Percentiles rank a stretch among this genome's conserved stretches.
These are phyloP conservation scores for Xylaria nigripes DNA, from an alignment of 495 filamentous ascomycete species.

Conservation along the genomic window DNA sequence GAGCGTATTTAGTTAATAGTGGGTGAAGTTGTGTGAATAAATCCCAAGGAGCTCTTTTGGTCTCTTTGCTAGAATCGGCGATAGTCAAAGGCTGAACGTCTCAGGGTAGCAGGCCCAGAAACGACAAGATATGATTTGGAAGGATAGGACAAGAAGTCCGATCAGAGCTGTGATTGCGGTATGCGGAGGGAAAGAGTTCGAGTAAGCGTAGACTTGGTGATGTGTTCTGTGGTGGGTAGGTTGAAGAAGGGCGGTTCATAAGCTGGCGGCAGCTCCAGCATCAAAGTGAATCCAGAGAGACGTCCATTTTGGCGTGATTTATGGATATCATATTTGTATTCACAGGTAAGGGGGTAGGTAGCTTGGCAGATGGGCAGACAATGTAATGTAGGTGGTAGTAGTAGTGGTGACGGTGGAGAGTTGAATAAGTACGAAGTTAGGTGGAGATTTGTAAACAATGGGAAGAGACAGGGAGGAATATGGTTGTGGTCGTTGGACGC, in stretches of 20 bases:
- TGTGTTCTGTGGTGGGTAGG: neutral
- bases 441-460: neutral
- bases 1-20: neutral
- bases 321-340: neutral
- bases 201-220: neutral
- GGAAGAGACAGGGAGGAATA: neutral
- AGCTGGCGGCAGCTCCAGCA: neutral
- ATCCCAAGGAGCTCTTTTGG: neutral
- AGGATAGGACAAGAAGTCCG: neutral
- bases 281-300: slow-evolving; percentile 3
- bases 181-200: neutral
- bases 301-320: slow-evolving; percentile 2
- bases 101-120: neutral
- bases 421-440: neutral
- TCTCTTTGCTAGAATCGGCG: neutral
- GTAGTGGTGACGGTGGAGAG: slow-evolving; percentile 3
- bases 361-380: neutral
- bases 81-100: neutral
- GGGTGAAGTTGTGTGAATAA: neutral
- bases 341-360: neutral
- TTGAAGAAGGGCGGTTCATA: neutral
- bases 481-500: neutral
- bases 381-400: neutral
- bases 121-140: neutral
- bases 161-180: neutral